Evolutionary conservation across 176 grass and related monocot genomes (phyloP).

Genomic region (Chloris gayana): DNA sequence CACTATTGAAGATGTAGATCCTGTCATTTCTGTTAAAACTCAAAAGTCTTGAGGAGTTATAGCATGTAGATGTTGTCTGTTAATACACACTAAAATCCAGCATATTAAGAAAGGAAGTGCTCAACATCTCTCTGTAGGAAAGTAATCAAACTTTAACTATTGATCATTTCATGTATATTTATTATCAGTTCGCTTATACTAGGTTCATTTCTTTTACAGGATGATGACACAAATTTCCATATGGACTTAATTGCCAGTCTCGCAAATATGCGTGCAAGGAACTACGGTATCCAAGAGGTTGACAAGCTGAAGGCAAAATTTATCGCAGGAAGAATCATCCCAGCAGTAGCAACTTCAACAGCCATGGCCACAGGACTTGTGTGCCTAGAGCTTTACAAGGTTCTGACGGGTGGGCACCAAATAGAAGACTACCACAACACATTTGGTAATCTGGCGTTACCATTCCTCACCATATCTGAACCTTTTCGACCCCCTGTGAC

Average conservation of each 20-base stretch:
- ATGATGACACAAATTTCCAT: constrained; percentile 85
- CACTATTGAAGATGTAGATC: neutral
- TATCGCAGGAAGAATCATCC: constrained; percentile 83
- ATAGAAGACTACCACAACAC: constrained; percentile 73
- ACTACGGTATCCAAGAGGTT: constrained; percentile 73
- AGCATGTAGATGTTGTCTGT: constrained; percentile 5
- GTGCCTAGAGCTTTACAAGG: constrained; percentile 93
- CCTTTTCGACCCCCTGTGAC: constrained; percentile 61
- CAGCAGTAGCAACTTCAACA: constrained; percentile 71
- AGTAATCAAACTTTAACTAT: neutral
- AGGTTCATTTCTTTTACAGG: constrained; percentile 43
- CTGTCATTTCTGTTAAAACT: constrained; percentile 1
- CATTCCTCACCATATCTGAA: constrained; percentile 67
- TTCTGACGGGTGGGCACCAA: constrained; percentile 64
- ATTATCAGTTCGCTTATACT: constrained; percentile 27
- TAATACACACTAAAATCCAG: neutral
- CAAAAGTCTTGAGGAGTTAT: neutral
- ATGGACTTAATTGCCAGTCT: constrained; percentile 80
- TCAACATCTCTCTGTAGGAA: neutral
- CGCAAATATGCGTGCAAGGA: constrained; percentile 86
- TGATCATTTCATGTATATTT: constrained; percentile 2
- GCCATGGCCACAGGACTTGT: constrained; percentile 87
- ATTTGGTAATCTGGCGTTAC: constrained; percentile 73
- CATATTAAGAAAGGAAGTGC: neutral
- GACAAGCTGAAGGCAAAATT: constrained; percentile 83